Percentiles rank a stretch among this genome's conserved stretches.
Conservation (phyloP, 2,329 filamentous ascomycete species). For the Microdochium paspali region DNA sequence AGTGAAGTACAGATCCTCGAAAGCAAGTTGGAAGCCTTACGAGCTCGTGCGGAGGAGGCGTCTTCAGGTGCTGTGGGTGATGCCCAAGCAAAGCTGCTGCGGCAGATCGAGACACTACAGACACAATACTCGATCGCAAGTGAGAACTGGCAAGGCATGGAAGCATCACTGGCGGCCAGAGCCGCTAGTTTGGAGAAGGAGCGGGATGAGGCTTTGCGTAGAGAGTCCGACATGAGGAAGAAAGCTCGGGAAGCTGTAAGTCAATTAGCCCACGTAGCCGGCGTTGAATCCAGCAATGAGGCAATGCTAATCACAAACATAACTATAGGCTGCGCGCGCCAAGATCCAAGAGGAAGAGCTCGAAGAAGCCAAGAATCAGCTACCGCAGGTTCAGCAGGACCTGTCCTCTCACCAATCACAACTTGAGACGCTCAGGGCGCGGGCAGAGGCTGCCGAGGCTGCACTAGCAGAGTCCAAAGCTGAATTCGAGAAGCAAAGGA, state of each 20-base stretch:
- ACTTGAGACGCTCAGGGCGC: constrained; percentile 51
- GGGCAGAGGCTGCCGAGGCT: constrained; percentile 56
- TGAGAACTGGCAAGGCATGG: constrained; percentile 96
- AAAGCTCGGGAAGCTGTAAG: constrained; percentile 80
- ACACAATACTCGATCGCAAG: constrained; percentile 90
- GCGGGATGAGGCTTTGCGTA: constrained; percentile 72
- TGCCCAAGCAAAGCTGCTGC: constrained; percentile 77
- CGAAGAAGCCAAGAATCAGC: constrained; percentile 55
- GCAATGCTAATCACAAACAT: no score
- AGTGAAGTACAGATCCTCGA: constrained; percentile 72
- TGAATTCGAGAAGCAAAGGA: constrained; percentile 40
- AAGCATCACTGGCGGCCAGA: constrained; percentile 72
- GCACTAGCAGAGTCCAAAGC: constrained; percentile 46
- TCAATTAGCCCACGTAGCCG: constrained; percentile 11
- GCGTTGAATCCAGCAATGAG: no score
- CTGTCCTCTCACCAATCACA: constrained; percentile 49
- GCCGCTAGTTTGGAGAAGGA: constrained; percentile 78
- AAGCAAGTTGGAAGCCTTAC: constrained; percentile 80
- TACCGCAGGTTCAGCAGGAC: constrained; percentile 57
- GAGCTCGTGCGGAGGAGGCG: constrained; percentile 78
- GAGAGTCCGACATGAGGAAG: constrained; percentile 79
- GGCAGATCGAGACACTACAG: constrained; percentile 92
- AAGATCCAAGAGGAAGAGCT: constrained; percentile 74
- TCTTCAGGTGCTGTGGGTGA: constrained; percentile 76
- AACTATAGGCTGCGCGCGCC: constrained; percentile 50